Percentiles rank a stretch among this genome's conserved stretches.
Evolutionary conservation across 2,329 filamentous ascomycete genomes (phyloP).

Genomic region (Cadophora luteo-olivacea): DNA sequence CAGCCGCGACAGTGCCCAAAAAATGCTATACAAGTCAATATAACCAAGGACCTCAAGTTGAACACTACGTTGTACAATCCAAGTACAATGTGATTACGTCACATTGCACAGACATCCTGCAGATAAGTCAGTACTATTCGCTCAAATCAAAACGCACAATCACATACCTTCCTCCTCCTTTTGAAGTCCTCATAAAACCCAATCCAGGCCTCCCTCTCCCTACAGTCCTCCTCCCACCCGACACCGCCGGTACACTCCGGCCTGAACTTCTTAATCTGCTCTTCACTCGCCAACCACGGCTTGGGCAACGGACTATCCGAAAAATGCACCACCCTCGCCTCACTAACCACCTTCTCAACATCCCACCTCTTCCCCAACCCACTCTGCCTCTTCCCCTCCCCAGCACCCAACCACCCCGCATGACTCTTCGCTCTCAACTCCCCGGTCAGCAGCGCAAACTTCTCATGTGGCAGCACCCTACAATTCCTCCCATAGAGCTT

Average conservation of each 20-base stretch:
- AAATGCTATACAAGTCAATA: too few species aligned
- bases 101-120: background rate
- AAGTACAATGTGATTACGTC: background rate
- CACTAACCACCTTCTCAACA: conserved; percentile 53
- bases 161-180: conserved; percentile 33
- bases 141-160: background rate
- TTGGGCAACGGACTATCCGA: conserved; percentile 66
- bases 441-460: conserved; percentile 60
- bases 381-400: conserved; percentile 44
- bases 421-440: conserved; percentile 55
- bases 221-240: conserved; percentile 34
- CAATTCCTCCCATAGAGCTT: conserved; percentile 34
- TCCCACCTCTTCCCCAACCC: conserved; percentile 54
- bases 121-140: background rate
- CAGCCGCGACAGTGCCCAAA: too few species aligned
- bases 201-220: conserved; percentile 39
- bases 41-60: too few species aligned
- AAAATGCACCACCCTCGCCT: conserved; percentile 66
- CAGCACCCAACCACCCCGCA: conserved; percentile 57
- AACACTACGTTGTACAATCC: background rate
- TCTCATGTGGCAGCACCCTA: conserved; percentile 61
- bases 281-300: conserved; percentile 54
- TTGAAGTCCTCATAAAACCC: conserved; percentile 39
- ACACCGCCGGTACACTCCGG: conserved; percentile 33
- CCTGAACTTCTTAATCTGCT: conserved; percentile 22